Evolutionary conservation across 176 grass and related monocot genomes (phyloP).

Genomic region (Luzula sylvatica): DNA sequence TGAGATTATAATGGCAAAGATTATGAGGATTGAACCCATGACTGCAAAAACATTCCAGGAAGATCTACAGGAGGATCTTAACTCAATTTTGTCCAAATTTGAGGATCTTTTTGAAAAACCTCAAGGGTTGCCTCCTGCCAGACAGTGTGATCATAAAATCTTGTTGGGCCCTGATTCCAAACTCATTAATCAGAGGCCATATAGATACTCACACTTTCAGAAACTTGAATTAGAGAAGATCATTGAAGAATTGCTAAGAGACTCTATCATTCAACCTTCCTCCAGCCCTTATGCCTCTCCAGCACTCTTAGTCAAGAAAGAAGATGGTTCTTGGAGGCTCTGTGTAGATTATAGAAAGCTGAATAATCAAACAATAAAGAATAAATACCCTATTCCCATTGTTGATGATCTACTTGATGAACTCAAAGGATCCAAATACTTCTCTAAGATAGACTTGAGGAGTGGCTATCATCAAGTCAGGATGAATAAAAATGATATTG

Average conservation of each 20-base stretch:
- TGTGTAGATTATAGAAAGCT: conserved; percentile 7
- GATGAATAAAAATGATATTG: not conserved
- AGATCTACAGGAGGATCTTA: not conserved
- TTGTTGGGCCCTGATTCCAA: not conserved
- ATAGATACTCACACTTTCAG: not conserved
- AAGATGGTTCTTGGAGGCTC: not conserved
- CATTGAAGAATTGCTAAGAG: not conserved
- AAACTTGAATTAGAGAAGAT: not conserved
- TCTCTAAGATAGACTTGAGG: not conserved
- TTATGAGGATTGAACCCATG: no score
- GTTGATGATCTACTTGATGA: not conserved
- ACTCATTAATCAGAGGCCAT: not conserved
- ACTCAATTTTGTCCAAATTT: not conserved
- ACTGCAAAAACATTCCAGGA: no score
- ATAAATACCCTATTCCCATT: not conserved
- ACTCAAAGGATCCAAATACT: not conserved
- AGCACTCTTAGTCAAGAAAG: conserved; percentile 1
- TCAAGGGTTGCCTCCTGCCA: not conserved
- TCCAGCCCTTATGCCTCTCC: not conserved
- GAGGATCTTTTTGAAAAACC: not conserved
- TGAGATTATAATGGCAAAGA: no score
- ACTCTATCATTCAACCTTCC: not conserved
- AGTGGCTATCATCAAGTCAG: not conserved
- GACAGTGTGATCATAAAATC: not conserved
- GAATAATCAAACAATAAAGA: not conserved